These are phyloP conservation scores for Ascosphaera pollenicola DNA, from an alignment of 2,329 filamentous ascomycete genomes.

Conservation along the genomic window DNA sequence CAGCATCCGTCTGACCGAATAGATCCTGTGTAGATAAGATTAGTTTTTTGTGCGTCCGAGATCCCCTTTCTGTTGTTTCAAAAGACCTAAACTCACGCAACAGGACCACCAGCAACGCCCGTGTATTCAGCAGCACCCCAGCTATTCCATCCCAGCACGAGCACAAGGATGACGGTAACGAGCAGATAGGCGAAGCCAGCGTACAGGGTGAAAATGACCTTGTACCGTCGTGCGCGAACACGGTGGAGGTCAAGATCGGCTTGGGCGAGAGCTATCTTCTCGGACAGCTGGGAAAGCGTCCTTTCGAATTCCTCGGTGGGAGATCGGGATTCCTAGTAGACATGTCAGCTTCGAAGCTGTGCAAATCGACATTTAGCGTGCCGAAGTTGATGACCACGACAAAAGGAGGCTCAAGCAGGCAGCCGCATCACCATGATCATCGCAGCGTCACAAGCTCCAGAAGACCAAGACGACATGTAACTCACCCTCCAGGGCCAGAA, in stretches of 20 bases:
- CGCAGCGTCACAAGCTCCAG: too few species aligned
- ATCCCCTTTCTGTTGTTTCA: too few species aligned
- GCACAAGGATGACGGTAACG: slow-evolving; percentile 54
- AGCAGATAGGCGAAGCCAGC: slow-evolving; percentile 77
- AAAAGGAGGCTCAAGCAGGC: too few species aligned
- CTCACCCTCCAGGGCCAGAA: slow-evolving; percentile 69
- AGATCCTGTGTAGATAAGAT: slow-evolving; percentile 54
- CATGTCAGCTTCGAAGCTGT: slow-evolving; percentile 1
- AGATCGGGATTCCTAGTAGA: slow-evolving; percentile 44
- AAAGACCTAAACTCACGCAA: slow-evolving; percentile 39
- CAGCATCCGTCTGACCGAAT: slow-evolving; percentile 42
- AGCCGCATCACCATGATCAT: too few species aligned
- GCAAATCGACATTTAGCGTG: neutral
- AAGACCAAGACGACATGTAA: too few species aligned
- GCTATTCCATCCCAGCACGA: slow-evolving; percentile 67
- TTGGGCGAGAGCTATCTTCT: slow-evolving; percentile 58
- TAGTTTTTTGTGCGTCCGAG: too few species aligned
- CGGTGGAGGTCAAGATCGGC: slow-evolving; percentile 52
- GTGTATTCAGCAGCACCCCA: slow-evolving; percentile 60
- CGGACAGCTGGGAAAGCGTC: slow-evolving; percentile 57
- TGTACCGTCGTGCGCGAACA: slow-evolving; percentile 51
- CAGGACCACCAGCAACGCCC: slow-evolving; percentile 53
- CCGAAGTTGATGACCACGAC: neutral
- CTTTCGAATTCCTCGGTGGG: slow-evolving; percentile 90
- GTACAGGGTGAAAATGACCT: slow-evolving; percentile 77